phyloP scores from a whole-genome alignment of 768 basidiomycete species.

The Agrocybe praecox region DNA sequence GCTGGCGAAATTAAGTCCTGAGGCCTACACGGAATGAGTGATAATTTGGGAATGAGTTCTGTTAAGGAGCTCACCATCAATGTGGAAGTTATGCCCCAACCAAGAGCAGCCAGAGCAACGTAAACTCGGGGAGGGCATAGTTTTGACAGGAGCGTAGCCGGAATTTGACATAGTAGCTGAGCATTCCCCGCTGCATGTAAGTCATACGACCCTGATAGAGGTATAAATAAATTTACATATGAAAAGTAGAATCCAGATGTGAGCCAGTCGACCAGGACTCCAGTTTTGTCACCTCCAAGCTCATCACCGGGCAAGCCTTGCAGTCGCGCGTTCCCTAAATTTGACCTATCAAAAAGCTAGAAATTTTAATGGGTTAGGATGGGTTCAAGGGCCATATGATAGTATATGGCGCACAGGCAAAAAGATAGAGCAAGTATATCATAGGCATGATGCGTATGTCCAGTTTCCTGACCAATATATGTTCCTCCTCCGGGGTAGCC shows the following conservation, averaged over 20 bases:
- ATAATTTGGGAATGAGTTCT: no score
- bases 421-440: conserved; percentile 72
- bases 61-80: conserved; percentile 63
- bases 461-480: conserved; percentile 59
- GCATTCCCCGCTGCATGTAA: background rate
- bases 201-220: background rate
- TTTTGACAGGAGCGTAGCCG: conserved; percentile 56
- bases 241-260: conserved; percentile 80
- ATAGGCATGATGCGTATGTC: conserved; percentile 72
- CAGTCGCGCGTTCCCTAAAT: conserved; percentile 78
- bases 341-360: conserved; percentile 58
- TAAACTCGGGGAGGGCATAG: conserved; percentile 68
- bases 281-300: conserved; percentile 69
- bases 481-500: conserved; percentile 38
- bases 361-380: no score
- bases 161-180: background rate
- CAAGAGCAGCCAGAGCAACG: conserved; percentile 67
- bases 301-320: conserved; percentile 68
- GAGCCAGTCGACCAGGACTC: conserved; percentile 75
- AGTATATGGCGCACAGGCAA: conserved; percentile 58
- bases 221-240: conserved; percentile 52
- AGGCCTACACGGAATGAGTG: conserved; percentile 34
- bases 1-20: conserved; percentile 60
- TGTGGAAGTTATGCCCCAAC: conserved; percentile 76
- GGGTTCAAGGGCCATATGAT: background rate